These are phyloP conservation scores for Cyberlindnera xylosilytica DNA, from an alignment of 805 yeast species.

Conservation along the genomic window DNA sequence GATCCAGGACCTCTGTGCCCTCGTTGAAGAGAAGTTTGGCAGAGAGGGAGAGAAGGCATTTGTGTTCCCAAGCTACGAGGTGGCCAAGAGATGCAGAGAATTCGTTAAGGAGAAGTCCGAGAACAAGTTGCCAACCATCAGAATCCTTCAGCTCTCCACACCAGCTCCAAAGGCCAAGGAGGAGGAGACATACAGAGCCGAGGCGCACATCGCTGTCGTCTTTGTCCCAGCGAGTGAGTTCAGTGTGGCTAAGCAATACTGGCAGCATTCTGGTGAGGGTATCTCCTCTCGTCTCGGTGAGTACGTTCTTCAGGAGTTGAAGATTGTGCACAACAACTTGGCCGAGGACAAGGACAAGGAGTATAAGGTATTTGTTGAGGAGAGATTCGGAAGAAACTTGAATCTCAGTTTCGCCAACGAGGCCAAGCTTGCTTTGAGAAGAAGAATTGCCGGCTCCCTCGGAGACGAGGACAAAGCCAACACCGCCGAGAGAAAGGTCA, in stretches of 20 bases:
- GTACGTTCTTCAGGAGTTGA: constrained; percentile 65
- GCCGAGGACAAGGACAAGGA: constrained; percentile 43
- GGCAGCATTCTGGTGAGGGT: constrained; percentile 99
- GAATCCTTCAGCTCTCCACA: constrained; percentile 73
- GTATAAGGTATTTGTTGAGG: constrained; percentile 70
- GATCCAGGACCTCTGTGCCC: constrained; percentile 52
- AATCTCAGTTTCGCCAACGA: constrained; percentile 71
- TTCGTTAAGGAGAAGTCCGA: constrained; percentile 52
- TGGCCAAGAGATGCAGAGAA: constrained; percentile 83
- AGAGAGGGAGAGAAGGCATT: constrained; percentile 73
- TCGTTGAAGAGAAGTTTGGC: constrained; percentile 68
- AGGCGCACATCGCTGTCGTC: constrained; percentile 62
- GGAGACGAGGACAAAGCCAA: constrained; percentile 35
- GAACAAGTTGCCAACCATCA: constrained; percentile 34
- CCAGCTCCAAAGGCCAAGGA: constrained; percentile 59
- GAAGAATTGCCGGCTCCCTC: constrained; percentile 70
- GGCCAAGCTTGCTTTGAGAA: constrained; percentile 71
- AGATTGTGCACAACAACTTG: constrained; percentile 33
- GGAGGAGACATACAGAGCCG: constrained; percentile 58
- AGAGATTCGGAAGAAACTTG: constrained; percentile 85
- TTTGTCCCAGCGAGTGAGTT: constrained; percentile 70
- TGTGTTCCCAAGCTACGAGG: constrained; percentile 72
- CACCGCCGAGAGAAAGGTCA: constrained; percentile 20
- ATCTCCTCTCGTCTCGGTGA: constrained; percentile 87
- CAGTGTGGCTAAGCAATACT: constrained; percentile 75